phyloP scores from a whole-genome alignment of 2,329 filamentous ascomycete species.

The Ilyonectria mors-panacis region DNA sequence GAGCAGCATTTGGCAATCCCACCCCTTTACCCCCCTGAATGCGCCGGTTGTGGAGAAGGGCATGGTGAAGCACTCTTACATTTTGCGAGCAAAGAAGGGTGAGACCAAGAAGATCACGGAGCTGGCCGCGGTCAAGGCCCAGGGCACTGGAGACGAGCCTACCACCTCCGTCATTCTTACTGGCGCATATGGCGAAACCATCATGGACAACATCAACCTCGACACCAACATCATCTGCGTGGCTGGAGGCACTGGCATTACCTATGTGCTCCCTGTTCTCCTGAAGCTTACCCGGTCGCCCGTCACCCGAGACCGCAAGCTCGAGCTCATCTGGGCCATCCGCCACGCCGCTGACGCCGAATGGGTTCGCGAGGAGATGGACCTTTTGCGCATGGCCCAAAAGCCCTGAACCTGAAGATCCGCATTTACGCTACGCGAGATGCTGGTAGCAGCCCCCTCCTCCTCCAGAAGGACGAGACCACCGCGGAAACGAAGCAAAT shows the following conservation, averaged over 20 bases:
- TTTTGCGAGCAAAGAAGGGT: slow-evolving; percentile 71
- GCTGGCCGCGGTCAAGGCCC: slow-evolving; percentile 57
- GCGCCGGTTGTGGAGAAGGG: slow-evolving; percentile 61
- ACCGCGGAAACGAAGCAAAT: slow-evolving; percentile 32
- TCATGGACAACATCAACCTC: slow-evolving; percentile 58
- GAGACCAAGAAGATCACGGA: slow-evolving; percentile 71
- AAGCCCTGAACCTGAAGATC: slow-evolving; percentile 63
- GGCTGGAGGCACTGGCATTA: slow-evolving; percentile 59
- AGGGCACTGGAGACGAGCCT: slow-evolving; percentile 39
- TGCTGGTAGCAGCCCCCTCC: slow-evolving; percentile 34
- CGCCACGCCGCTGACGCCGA: slow-evolving; percentile 66
- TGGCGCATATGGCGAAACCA: slow-evolving; percentile 73
- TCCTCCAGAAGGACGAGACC: slow-evolving; percentile 28
- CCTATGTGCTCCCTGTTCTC: slow-evolving; percentile 57
- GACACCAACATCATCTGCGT: slow-evolving; percentile 59
- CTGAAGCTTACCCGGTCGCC: slow-evolving; percentile 55
- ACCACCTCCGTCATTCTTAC: slow-evolving; percentile 72
- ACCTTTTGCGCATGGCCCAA: slow-evolving; percentile 57
- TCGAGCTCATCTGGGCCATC: slow-evolving; percentile 78
- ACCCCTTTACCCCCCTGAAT: slow-evolving; percentile 78
- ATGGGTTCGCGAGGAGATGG: slow-evolving; percentile 73
- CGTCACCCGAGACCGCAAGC: slow-evolving; percentile 61
- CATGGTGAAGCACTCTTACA: slow-evolving; percentile 66
- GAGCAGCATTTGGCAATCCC: slow-evolving; percentile 78
- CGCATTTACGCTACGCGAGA: slow-evolving; percentile 74